phyloP scores from a whole-genome alignment of 1,284 basidiomycete species.

The Fomes fomentarius region DNA sequence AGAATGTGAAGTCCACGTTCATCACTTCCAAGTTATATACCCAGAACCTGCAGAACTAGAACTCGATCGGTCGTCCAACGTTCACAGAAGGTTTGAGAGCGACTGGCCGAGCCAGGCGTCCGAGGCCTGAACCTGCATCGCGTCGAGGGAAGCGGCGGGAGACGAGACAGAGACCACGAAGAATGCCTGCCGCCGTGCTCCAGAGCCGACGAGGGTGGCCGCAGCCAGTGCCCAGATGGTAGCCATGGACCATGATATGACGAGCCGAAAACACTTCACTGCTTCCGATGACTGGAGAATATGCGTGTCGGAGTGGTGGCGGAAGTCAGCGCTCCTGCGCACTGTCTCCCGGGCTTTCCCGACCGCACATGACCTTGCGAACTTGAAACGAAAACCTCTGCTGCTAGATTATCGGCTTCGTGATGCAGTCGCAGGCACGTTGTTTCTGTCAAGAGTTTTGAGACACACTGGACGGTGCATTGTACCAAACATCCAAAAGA shows the following conservation, averaged over 20 bases:
- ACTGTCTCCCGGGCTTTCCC: slow-evolving; percentile 2
- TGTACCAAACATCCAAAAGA: not conserved
- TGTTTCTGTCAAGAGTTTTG: not conserved
- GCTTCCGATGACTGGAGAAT: not conserved
- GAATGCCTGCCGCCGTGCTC: slow-evolving; percentile 8
- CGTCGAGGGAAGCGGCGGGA: not conserved
- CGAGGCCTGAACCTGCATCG: not conserved
- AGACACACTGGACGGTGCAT: not conserved
- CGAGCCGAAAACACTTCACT: not conserved
- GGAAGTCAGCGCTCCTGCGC: not conserved
- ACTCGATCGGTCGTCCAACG: not conserved
- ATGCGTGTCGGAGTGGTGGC: too few relatives aligned
- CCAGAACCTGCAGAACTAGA: not conserved
- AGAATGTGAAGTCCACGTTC: not conserved
- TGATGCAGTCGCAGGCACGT: too few relatives aligned
- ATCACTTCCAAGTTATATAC: not conserved
- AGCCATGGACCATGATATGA: not conserved
- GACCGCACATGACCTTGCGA: not conserved
- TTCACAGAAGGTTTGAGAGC: not conserved
- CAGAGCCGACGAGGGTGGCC: slow-evolving; percentile 1
- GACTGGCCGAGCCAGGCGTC: not conserved
- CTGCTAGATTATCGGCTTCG: not conserved
- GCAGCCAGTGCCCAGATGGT: not conserved
- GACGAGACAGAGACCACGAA: slow-evolving; percentile 9
- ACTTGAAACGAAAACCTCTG: not conserved